Percentiles rank a stretch among this genome's conserved stretches.
Evolutionary conservation across 2,329 filamentous ascomycete genomes (phyloP).

Genomic region (Hymenoscyphus linearis): DNA sequence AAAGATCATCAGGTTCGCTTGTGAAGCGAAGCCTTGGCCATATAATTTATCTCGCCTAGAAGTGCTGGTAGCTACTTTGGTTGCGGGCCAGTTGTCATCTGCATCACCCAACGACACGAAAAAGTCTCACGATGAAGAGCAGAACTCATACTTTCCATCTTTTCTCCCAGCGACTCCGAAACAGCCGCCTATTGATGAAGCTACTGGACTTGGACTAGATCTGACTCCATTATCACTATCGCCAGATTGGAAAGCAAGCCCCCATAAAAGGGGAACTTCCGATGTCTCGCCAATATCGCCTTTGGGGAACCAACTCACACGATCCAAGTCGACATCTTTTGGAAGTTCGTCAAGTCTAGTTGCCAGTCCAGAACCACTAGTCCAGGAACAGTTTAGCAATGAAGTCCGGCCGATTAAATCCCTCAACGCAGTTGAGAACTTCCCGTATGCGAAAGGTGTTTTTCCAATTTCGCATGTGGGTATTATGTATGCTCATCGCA

Average conservation of each 20-base stretch:
- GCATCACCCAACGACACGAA: constrained; percentile 1
- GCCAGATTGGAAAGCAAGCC: constrained; percentile 6
- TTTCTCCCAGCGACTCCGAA: neutral
- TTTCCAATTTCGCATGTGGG: constrained; percentile 9
- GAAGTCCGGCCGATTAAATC: neutral
- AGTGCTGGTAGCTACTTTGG: constrained; percentile 8
- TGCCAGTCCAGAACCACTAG: constrained; percentile 2
- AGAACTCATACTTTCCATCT: constrained; percentile 8
- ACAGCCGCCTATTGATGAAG: neutral
- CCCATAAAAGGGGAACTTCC: neutral
- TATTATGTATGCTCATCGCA: constrained; percentile 9
- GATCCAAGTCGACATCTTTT: constrained; percentile 1
- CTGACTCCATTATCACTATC: neutral
- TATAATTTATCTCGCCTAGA: constrained; percentile 7
- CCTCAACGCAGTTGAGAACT: constrained; percentile 4
- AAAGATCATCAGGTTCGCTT: constrained; percentile 10
- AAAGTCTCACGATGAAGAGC: neutral
- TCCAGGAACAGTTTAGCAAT: neutral
- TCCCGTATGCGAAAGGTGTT: constrained; percentile 6
- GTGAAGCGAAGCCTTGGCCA: constrained; percentile 7
- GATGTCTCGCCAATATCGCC: constrained; percentile 1
- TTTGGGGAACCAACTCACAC: neutral
- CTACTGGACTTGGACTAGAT: constrained; percentile 4
- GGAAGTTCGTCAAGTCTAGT: neutral
- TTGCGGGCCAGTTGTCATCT: constrained; percentile 6